Conservation (phyloP, 2,329 filamentous ascomycete genomes). For the Cytospora chrysosperma region DNA sequence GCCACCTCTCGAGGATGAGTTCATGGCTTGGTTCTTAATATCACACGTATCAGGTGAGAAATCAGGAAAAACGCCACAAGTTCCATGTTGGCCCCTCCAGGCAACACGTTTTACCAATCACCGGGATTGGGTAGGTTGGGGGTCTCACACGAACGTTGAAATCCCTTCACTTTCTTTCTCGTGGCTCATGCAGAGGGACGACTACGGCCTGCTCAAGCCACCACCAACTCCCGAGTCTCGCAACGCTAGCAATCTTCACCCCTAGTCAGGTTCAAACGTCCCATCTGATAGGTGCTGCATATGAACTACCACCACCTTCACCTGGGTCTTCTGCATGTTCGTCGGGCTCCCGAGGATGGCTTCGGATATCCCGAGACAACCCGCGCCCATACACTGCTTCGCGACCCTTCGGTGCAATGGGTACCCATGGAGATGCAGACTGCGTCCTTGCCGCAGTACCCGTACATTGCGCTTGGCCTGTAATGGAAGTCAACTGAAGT, state of each 20-base stretch:
- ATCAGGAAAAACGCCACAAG: neutral
- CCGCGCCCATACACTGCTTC: neutral
- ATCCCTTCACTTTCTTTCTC: neutral
- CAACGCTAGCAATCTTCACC: neutral
- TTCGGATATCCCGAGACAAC: neutral
- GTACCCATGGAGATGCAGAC: neutral
- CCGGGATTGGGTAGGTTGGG: neutral
- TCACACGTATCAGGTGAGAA: neutral
- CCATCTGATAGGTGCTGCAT: neutral
- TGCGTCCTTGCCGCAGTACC: neutral
- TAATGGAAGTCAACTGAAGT: neutral
- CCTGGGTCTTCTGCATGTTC: neutral
- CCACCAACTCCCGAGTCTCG: neutral
- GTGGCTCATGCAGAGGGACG: neutral
- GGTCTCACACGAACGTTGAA: neutral
- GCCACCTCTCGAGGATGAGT: neutral
- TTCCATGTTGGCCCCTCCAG: neutral
- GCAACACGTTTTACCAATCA: neutral
- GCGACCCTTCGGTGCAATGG: neutral
- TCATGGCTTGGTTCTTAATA: neutral
- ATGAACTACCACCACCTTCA: neutral
- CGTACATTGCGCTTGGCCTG: neutral
- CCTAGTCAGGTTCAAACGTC: neutral
- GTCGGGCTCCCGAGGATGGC: neutral
- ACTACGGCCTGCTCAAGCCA: neutral